Evolutionary conservation across 768 basidiomycete genomes (phyloP).

Genomic region (Albatrellus ellisii): DNA sequence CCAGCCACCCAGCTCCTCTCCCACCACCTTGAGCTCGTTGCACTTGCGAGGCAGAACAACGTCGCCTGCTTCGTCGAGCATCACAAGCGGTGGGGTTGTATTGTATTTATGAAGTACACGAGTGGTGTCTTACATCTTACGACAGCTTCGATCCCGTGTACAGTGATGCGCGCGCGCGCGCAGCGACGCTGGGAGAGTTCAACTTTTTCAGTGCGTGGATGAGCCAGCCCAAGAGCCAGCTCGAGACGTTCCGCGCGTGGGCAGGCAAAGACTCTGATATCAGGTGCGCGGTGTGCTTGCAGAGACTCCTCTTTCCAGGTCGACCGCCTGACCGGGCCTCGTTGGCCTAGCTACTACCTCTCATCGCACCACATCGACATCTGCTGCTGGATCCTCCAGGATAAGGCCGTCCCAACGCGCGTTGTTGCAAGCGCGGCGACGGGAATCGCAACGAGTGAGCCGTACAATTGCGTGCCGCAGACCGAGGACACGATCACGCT

Average conservation of each 20-base stretch:
- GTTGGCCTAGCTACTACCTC: constrained; percentile 64
- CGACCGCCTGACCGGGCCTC: not conserved
- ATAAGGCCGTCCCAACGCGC: constrained; percentile 62
- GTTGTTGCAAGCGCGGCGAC: constrained; percentile 87
- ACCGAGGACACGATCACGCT: constrained; percentile 96
- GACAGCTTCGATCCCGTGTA: constrained; percentile 67
- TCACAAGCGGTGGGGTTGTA: constrained; percentile 55
- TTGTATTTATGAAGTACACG: not conserved
- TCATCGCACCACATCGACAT: constrained; percentile 93
- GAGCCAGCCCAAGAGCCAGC: constrained; percentile 92
- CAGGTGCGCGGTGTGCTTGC: constrained; percentile 33
- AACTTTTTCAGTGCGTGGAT: constrained; percentile 97
- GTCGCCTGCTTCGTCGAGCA: constrained; percentile 92
- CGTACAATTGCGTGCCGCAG: constrained; percentile 73
- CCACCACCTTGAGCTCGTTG: constrained; percentile 70
- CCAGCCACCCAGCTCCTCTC: constrained; percentile 80
- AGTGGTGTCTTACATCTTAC: not conserved
- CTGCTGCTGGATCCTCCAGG: constrained; percentile 75
- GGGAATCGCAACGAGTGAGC: constrained; percentile 82
- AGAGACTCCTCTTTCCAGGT: not conserved
- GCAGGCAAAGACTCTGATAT: constrained; percentile 92
- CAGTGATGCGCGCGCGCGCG: constrained; percentile 76
- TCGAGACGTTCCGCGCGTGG: constrained; percentile 93
- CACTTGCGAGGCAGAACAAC: constrained; percentile 63
- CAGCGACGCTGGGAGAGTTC: constrained; percentile 71